Evolutionary conservation across 352 stramenopile species (phyloP).

Genomic region (Pythium guiyangense): DNA sequence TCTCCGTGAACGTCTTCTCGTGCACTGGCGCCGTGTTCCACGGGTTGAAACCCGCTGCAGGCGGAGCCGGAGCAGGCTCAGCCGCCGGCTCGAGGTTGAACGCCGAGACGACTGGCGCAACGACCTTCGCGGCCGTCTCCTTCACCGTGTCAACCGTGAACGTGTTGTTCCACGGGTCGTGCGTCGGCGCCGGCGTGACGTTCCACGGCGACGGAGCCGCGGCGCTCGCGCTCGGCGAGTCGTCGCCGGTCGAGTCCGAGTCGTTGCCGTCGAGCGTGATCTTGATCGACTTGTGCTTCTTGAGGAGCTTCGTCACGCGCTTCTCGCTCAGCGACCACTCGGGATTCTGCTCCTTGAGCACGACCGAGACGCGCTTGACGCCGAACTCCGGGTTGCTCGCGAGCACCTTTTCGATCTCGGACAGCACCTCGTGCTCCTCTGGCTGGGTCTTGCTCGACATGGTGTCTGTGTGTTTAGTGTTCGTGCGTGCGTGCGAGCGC

Average conservation of each 20-base stretch:
- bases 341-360: constrained; percentile 61
- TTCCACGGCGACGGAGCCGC: constrained; percentile 50
- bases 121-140: constrained; percentile 14
- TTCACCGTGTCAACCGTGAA: constrained; percentile 19
- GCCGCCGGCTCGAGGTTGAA: constrained; percentile 27
- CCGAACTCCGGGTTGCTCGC: constrained; percentile 62
- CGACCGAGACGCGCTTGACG: constrained; percentile 54
- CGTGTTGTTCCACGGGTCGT: constrained; percentile 53
- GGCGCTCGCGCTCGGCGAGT: constrained; percentile 4
- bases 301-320: constrained; percentile 69
- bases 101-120: constrained; percentile 12
- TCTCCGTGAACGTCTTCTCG: constrained; percentile 20
- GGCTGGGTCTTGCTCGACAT: constrained; percentile 60
- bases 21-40: constrained; percentile 36
- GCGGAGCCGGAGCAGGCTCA: neutral
- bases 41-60: constrained; percentile 13
- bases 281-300: constrained; percentile 55
- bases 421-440: constrained; percentile 58
- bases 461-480: neutral
- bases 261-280: constrained; percentile 27
- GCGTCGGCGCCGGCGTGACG: constrained; percentile 20
- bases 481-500: too few species aligned
- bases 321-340: constrained; percentile 72
- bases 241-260: constrained; percentile 12
- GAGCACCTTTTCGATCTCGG: constrained; percentile 48